Evolutionary conservation across 1,284 basidiomycete species (phyloP), one percentile per base, ranked within the genome.

Genomic region (Ganoderma lingzhi): DNA sequence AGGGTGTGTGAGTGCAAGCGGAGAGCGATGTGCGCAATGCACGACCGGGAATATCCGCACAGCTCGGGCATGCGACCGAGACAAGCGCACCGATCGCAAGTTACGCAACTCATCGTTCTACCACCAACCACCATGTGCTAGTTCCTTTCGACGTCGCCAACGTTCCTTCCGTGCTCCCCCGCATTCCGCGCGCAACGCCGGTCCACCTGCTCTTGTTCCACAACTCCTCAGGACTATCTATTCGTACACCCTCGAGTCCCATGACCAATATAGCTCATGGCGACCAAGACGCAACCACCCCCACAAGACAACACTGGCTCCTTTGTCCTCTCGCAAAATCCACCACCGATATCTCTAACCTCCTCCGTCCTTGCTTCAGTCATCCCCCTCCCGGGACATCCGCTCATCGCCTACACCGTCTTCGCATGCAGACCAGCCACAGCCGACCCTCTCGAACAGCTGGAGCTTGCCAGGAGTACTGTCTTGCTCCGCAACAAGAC

Each of bases 391-490:
- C 82, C 83, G 0, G 65, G 77, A 45, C 64, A 79, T 69, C 71
- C 82, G n/a, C 73, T 74, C 70, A 82, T 92, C 66, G 78, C 78
- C 30, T 90, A 86, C 76, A 80, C 82, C 58, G 80, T 84, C 63
- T 88, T 84, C 76, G 72, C 79, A 39, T 67, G 76, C 32, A 67
- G 72, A 17, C 67, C 76, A n/a, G 72, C 80, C 58, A 63, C 77
- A 2, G 5, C 67, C 1, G 77, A 80, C 39, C 65, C 68, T 19
- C 80, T 83, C 60, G 85, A 88, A 53, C 74, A 78, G 62, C 78
- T 93, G 65, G 91, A 93, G 74, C 73, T 80, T 32, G 90, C 87
- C 6, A 84, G 91, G 64, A 83, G 87, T 70, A 78, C 79, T 1
- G 74, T 92, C 3, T 65, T 87, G 14, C 76, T 79, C 32, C 79